Conservation (phyloP, 345 rosid species). For the Pseudoturritis turrita region DNA sequence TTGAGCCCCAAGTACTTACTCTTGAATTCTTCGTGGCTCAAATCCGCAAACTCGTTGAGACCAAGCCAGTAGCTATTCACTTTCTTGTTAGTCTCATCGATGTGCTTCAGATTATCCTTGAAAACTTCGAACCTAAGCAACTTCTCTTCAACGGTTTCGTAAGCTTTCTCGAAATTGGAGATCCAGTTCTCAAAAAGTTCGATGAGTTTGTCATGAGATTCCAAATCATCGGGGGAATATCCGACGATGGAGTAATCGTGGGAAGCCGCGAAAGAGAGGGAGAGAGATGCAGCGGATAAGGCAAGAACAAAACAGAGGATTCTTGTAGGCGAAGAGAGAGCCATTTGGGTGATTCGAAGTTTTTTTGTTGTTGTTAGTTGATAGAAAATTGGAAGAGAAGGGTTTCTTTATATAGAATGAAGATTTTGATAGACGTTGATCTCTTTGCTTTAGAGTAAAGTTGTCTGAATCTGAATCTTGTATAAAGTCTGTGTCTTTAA, state of each 20-base stretch:
- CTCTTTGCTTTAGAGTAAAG: constrained; percentile 31
- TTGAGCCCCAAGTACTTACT: constrained; percentile 53
- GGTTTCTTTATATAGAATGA: constrained; percentile 22
- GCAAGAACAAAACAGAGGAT: constrained; percentile 31
- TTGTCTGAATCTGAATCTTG: constrained; percentile 16
- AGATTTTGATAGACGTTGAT: not conserved
- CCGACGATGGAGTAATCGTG: constrained; percentile 67
- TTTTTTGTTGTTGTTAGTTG: not conserved
- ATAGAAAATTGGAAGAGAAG: constrained; percentile 6
- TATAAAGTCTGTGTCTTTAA: constrained; percentile 23
- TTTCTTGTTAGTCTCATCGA: constrained; percentile 63
- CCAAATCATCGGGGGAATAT: constrained; percentile 52
- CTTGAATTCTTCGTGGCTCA: constrained; percentile 79
- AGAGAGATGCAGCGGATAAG: constrained; percentile 27
- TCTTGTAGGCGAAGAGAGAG: constrained; percentile 29
- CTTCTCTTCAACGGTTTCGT: constrained; percentile 61
- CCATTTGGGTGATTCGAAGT: constrained; percentile 28
- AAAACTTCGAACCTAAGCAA: constrained; percentile 59
- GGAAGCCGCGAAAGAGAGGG: constrained; percentile 33
- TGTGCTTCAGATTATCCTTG: constrained; percentile 67
- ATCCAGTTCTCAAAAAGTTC: constrained; percentile 75
- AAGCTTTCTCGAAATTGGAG: constrained; percentile 53
- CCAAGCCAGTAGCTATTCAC: constrained; percentile 68
- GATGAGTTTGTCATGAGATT: constrained; percentile 51
- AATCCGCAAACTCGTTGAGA: constrained; percentile 70